Evolutionary conservation across 78 protist genomes (phyloP).

Genomic region (Protostelium mycophagum): DNA sequence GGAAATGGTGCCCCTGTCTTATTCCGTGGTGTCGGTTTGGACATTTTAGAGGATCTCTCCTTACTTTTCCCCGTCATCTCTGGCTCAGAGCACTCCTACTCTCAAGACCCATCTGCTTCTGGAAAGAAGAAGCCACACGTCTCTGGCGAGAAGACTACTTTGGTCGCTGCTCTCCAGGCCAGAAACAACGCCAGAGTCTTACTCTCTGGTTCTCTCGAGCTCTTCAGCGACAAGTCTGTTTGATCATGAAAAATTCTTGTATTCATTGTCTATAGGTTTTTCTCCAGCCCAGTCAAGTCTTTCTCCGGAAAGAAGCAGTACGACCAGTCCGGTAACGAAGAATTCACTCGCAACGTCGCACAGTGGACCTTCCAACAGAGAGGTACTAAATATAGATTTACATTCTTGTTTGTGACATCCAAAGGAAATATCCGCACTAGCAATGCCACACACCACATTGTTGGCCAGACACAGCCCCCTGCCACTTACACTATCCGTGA

Average conservation of each 20-base stretch:
- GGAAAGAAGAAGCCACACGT: conserved; percentile 16
- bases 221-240: conserved; percentile 45
- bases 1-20: conserved; percentile 26
- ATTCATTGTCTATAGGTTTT: neutral
- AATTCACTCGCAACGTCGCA: conserved; percentile 31
- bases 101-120: conserved; percentile 19
- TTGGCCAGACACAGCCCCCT: conserved; percentile 7
- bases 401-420: neutral
- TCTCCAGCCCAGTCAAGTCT: neutral
- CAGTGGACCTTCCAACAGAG: conserved; percentile 68
- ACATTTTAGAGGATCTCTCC: conserved; percentile 11
- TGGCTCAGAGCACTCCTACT: conserved; percentile 58
- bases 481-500: conserved; percentile 27
- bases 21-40: conserved; percentile 72
- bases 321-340: conserved; percentile 24
- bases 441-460: neutral
- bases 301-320: neutral
- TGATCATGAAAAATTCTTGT: neutral
- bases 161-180: conserved; percentile 82
- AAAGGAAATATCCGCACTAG: neutral
- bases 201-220: conserved; percentile 65
- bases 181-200: conserved; percentile 76
- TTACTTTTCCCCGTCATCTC: conserved; percentile 43
- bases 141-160: conserved; percentile 41
- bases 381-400: conserved; percentile 27